Evolutionary conservation across 1,284 basidiomycete genomes (phyloP).

Genomic region (Ustilago crameri): DNA sequence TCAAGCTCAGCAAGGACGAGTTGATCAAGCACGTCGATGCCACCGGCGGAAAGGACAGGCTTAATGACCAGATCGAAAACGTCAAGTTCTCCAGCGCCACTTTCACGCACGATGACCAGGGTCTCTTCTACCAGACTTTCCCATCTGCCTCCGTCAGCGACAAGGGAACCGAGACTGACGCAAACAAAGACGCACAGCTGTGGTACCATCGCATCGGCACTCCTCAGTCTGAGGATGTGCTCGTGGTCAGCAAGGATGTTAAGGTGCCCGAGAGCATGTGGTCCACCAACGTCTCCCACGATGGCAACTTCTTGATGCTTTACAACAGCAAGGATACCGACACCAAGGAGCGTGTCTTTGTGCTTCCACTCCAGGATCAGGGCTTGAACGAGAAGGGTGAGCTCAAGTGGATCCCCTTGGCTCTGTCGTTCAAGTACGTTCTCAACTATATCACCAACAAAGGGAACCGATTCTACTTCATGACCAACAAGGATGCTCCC

Average conservation of each 20-base stretch:
- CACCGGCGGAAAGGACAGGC: constrained; percentile 54
- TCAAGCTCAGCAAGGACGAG: constrained; percentile 40
- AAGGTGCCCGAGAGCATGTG: constrained; percentile 59
- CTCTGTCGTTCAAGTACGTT: constrained; percentile 58
- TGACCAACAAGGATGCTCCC: constrained; percentile 64
- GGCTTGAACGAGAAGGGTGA: constrained; percentile 8
- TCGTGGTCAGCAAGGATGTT: constrained; percentile 59
- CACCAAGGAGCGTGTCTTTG: constrained; percentile 55
- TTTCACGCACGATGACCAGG: constrained; percentile 64
- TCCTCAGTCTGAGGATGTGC: constrained; percentile 57
- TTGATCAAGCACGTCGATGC: constrained; percentile 38
- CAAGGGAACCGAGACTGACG: constrained; percentile 65
- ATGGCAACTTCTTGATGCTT: constrained; percentile 61
- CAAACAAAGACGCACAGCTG: constrained; percentile 62
- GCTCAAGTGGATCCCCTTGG: constrained; percentile 61
- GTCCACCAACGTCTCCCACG: constrained; percentile 56
- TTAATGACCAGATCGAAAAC: constrained; percentile 56
- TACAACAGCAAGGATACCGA: constrained; percentile 63
- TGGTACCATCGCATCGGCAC: constrained; percentile 65
- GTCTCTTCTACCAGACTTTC: constrained; percentile 65
- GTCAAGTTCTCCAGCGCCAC: constrained; percentile 61
- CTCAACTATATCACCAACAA: constrained; percentile 61
- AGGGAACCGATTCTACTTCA: constrained; percentile 62
- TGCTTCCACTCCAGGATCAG: constrained; percentile 52
- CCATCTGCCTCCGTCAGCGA: constrained; percentile 55